phyloP scores from a whole-genome alignment of 352 stramenopile genomes.

The Phytophthora cactorum region DNA sequence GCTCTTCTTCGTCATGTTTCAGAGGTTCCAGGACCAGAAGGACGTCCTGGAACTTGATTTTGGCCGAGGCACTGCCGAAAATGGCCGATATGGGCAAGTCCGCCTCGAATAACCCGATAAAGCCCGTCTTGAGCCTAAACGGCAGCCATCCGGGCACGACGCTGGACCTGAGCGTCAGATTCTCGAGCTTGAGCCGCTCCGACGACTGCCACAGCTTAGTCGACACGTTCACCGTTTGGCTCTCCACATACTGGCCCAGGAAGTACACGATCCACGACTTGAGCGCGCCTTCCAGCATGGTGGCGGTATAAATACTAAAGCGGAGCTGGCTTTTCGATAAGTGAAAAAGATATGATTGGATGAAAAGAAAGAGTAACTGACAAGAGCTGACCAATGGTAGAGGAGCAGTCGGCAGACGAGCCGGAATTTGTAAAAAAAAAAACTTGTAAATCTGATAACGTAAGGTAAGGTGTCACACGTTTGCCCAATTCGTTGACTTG shows the following conservation, averaged over 20 bases:
- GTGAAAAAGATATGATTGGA: slow-evolving; percentile 26
- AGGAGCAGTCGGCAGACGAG: slow-evolving; percentile 1
- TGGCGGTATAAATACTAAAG: slow-evolving; percentile 29
- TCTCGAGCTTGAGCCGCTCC: slow-evolving; percentile 88
- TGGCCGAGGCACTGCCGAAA: slow-evolving; percentile 77
- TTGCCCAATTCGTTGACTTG: neutral
- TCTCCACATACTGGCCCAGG: slow-evolving; percentile 89
- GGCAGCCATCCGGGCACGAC: slow-evolving; percentile 84
- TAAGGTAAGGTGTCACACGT: slow-evolving; percentile 20
- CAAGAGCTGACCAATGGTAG: slow-evolving; percentile 12
- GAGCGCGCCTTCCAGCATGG: slow-evolving; percentile 87
- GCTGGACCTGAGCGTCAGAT: slow-evolving; percentile 83
- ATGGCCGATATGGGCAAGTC: slow-evolving; percentile 88
- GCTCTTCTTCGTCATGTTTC: slow-evolving; percentile 70
- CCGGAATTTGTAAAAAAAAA: slow-evolving; percentile 9
- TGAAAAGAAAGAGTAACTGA: slow-evolving; percentile 13
- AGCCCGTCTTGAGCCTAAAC: slow-evolving; percentile 87
- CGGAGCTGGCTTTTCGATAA: slow-evolving; percentile 27
- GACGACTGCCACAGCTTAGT: slow-evolving; percentile 89
- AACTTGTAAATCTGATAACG: slow-evolving; percentile 11
- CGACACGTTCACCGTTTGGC: slow-evolving; percentile 84
- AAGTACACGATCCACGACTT: slow-evolving; percentile 90
- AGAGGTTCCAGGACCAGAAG: slow-evolving; percentile 80
- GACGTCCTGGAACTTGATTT: slow-evolving; percentile 90
- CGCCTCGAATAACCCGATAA: slow-evolving; percentile 87